Evolutionary conservation across 2,329 filamentous ascomycete species (phyloP), one percentile per base, ranked within the genome.

Genomic region (Corynespora cassiicola): DNA sequence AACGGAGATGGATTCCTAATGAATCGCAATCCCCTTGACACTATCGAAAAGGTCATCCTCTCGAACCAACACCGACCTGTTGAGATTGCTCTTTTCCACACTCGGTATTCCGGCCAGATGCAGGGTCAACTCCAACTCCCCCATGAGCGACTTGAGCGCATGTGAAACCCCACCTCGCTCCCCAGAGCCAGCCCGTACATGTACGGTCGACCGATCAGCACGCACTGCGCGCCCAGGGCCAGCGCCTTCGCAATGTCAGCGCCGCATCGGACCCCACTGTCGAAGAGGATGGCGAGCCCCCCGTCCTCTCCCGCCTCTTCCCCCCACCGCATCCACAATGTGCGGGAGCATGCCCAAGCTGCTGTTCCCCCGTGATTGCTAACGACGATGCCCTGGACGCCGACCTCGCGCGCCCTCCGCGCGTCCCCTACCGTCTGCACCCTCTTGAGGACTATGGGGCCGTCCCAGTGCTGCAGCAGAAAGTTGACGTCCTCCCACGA

Each of bases 361-460:
- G 6, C 71, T 73, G 18, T 77, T 73, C 1, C 73, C n/a, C 77
- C 76, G 56, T 80, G 76, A 42, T 80, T 80, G 11, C 69, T 73
- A 7, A 79, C 71, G 10, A 79, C 65, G 35, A 80, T 76, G 0
- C 76, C 77, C 26, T 75, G 66, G 18, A 74, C 71, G 6, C 73
- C 75, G 19, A 63, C 54, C 22, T 78, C 62, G 5, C 70, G 62
- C 2, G 72, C 73, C 39, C 69, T 64, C 33, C 56, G 62, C 10
- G 76, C 76, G 54, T 80, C 77, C 1, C 67, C 73, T 2, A 75
- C 68, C 28, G 71, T 73, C 51, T 79, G 75, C 36, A 76, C 80
- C 0, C 81, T 82, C 61, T 86, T 85, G 22, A 82, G 71, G 45
- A 81, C 76, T 35, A 89, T 80, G 0, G 83, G 81, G 0, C 83